Evolutionary conservation across 257 asterid species (phyloP).

Genomic region (Salvia hispanica): DNA sequence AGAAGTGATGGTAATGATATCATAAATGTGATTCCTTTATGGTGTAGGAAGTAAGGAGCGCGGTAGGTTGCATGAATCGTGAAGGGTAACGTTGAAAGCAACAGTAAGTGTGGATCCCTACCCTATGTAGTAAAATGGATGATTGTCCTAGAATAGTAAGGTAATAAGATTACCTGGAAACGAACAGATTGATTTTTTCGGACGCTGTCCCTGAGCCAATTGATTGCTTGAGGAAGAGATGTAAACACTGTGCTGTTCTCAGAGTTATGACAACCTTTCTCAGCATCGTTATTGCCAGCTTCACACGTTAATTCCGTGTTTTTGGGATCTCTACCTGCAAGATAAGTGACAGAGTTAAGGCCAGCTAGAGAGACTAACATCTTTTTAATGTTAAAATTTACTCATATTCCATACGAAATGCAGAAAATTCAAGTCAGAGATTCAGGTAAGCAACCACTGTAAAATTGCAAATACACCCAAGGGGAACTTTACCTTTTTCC

Average conservation of each 20-base stretch:
- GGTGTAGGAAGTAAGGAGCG: no score
- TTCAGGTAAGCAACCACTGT: not conserved
- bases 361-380: not conserved
- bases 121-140: slow-evolving; percentile 41
- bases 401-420: not conserved
- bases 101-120: slow-evolving; percentile 51
- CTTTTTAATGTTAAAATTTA: no score
- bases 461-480: not conserved
- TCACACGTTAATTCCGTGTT: slow-evolving; percentile 49
- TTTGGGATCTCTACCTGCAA: slow-evolving; percentile 64
- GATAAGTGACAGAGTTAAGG: not conserved
- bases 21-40: not conserved
- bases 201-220: slow-evolving; percentile 79
- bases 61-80: no score
- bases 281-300: slow-evolving; percentile 45
- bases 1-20: not conserved
- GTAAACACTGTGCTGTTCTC: slow-evolving; percentile 78
- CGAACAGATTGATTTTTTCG: slow-evolving; percentile 64
- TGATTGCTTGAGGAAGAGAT: slow-evolving; percentile 83
- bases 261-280: slow-evolving; percentile 46
- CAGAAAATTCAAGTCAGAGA: not conserved
- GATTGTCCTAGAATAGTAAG: no score
- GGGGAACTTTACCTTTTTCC: slow-evolving; percentile 55
- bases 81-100: slow-evolving; percentile 44
- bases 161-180: slow-evolving; percentile 64